Conservation (phyloP, 495 filamentous ascomycete species). For the Neurospora sp. region DNA sequence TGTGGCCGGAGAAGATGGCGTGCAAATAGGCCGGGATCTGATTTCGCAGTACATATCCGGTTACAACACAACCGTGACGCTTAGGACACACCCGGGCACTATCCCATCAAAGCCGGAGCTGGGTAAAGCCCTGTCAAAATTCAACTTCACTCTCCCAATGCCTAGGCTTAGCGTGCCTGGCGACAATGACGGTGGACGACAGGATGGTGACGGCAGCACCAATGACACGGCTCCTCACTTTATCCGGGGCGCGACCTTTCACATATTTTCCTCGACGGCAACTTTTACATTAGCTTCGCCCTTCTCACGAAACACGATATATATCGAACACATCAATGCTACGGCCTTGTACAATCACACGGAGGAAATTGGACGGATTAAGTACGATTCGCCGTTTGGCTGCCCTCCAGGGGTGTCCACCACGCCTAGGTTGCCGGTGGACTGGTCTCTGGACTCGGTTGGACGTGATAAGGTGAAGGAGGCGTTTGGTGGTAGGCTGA, state of each 20-base stretch:
- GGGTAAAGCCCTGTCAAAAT: constrained; percentile 57
- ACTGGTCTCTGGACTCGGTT: constrained; percentile 63
- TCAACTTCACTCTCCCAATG: constrained; percentile 57
- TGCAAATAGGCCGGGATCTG: constrained; percentile 55
- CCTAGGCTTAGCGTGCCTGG: constrained; percentile 52
- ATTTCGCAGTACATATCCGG: constrained; percentile 83
- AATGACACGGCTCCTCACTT: constrained; percentile 43
- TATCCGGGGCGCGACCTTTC: constrained; percentile 77
- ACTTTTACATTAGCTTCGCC: constrained; percentile 78
- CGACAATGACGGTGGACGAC: constrained; percentile 20
- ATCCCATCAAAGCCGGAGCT: constrained; percentile 67
- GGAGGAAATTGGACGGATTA: constrained; percentile 63
- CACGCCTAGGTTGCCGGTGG: constrained; percentile 70
- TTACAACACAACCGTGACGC: constrained; percentile 64
- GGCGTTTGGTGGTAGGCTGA: constrained; percentile 74
- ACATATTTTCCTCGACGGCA: constrained; percentile 77
- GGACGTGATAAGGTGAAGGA: constrained; percentile 72
- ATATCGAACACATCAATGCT: constrained; percentile 68
- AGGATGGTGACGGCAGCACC: constrained; percentile 8
- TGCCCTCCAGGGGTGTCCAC: constrained; percentile 62
- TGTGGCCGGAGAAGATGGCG: constrained; percentile 48
- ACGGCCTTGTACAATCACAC: constrained; percentile 76
- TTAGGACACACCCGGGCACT: constrained; percentile 55
- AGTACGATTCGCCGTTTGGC: constrained; percentile 62
- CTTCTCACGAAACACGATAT: constrained; percentile 56